Evolutionary conservation across 2,329 filamentous ascomycete genomes (phyloP), one percentile per base, ranked within the genome.

Genomic region (Ceratocystis eucalypticola): DNA sequence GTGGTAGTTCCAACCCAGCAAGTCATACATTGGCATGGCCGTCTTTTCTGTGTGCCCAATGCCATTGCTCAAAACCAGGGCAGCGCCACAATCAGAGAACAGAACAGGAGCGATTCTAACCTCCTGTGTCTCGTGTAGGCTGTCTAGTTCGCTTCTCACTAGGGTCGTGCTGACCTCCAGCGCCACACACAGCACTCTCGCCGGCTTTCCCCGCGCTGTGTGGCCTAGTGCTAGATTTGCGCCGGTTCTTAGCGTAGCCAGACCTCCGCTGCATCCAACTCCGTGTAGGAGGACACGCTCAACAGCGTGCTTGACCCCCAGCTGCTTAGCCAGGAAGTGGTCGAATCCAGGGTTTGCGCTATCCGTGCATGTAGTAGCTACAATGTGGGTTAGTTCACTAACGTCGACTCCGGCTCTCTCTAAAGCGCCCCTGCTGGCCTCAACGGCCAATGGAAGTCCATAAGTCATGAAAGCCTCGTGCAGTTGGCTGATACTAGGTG

Each of bases 11-110:
- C 86, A 88, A 1, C 84, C 85, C 1, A 87, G 75, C 28, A 89
- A 73, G 33, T 86, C 80, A 71, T 87, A 88, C 6, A 82, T 71
- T 0, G 80, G 77, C 37, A n/a, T n/a, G 7, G 41, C 17, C 3
- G 67, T 68, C 53, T 75, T 74, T 5, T 73, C 72, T 1, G 73
- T 70, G 37, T 75, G 76, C 1, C 81, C 84, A 65, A 88, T 75
- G 0, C 80, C 80, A 71, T 89, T 89, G 71, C 83, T 85, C 44
- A 89, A 71, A 1, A 89, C 76, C 33, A 83, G 74, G 0, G 86
- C 83, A 66, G 85, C 85, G n/a, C 84, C 86, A 69, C 84, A 88
- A 73, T 89, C 87, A 22, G 85, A 88, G 72, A 89, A 89, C 1
- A 89, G 74, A 15, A 82, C 82, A 1, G 84, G 78, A 1, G 85